Evolutionary conservation across 176 grass and related monocot species (phyloP), one percentile per base, ranked within the genome.

Genomic region (Oryza australiensis): DNA sequence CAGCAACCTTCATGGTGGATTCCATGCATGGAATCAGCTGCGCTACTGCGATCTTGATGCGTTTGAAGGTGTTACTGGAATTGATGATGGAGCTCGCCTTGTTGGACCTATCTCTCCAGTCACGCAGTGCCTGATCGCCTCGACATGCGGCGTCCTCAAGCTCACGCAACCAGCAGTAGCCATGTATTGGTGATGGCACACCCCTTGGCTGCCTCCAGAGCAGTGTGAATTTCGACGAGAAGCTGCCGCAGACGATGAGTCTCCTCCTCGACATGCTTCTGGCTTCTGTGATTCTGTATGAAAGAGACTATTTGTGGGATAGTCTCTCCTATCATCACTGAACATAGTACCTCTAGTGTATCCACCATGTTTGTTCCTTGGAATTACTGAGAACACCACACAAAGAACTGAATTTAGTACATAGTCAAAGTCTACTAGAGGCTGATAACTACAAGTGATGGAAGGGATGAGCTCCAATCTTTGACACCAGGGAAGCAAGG

Each of bases 121-220:
- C 5, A 11, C 29, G 30, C 73, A 75, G 48, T 10, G 48, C 11
- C 11, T 30, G 30, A 23, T n/a, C 22, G 13, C 73, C 73, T 76
- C 23, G 46, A 24, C 30, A 76, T 0, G 73, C 51, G 1, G 73
- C 51, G 14, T 62, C 73, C 73, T 60, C 73, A 37, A 76, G 10
- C 2, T 76, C 30, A 15, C 32, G 12, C 18, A 76, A 22, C 30
- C 73, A 76, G 49, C 20, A 76, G 73, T 22, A 76, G 28, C 51
- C 51, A 60, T 38, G 51, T 38, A 20, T 76, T 76, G 22, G 30
- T 60, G n/a, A 62, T 62, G 9, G 32, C 29, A 53, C 12, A 53
- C 73, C 73, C 73, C 12, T 76, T 32, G 9, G 51, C 20, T 23
- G 29, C 51, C 51, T 76, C 73, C 49, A 76, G 73, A 14, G 51